Percentiles rank a stretch among this genome's conserved stretches.
Conservation (phyloP, 164 flowering plant genomes). For the Houttuynia cordata region DNA sequence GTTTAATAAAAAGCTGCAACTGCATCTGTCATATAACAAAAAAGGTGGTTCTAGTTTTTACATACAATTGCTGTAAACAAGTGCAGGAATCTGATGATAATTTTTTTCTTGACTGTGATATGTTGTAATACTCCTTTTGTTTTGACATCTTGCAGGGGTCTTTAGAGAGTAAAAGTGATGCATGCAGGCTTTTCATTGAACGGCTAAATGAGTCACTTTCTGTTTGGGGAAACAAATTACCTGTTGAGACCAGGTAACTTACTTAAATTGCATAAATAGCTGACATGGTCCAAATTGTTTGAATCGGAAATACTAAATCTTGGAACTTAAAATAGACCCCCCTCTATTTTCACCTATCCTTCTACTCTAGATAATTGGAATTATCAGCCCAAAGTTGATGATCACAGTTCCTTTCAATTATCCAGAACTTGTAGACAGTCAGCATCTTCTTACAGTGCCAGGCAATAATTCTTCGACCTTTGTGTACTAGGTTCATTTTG, state of each 20-base stretch:
- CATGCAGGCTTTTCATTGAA: slow-evolving; percentile 55
- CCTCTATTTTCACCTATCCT: neutral
- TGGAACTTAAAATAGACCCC: neutral
- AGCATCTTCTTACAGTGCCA: neutral
- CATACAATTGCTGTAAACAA: neutral
- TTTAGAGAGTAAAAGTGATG: slow-evolving; percentile 51
- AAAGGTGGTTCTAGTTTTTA: too few relatives aligned
- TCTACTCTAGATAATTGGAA: neutral
- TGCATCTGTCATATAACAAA: too few relatives aligned
- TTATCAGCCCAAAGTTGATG: neutral
- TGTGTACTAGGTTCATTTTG: too few relatives aligned
- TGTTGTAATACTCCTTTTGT: neutral
- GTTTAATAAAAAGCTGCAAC: too few relatives aligned
- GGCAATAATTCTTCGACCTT: neutral
- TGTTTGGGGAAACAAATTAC: slow-evolving; percentile 56
- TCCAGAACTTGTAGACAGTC: neutral
- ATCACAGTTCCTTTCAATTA: neutral
- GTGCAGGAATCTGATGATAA: neutral
- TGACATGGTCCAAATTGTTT: neutral
- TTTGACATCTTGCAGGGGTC: slow-evolving; percentile 41
- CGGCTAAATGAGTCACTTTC: slow-evolving; percentile 58
- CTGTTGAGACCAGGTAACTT: slow-evolving; percentile 63
- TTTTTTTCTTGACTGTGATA: too few relatives aligned
- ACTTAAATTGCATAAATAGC: neutral
- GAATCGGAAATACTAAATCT: too few relatives aligned